Evolutionary conservation across 140 eudicot species (phyloP).

Genomic region (Stevia rebaudiana): DNA sequence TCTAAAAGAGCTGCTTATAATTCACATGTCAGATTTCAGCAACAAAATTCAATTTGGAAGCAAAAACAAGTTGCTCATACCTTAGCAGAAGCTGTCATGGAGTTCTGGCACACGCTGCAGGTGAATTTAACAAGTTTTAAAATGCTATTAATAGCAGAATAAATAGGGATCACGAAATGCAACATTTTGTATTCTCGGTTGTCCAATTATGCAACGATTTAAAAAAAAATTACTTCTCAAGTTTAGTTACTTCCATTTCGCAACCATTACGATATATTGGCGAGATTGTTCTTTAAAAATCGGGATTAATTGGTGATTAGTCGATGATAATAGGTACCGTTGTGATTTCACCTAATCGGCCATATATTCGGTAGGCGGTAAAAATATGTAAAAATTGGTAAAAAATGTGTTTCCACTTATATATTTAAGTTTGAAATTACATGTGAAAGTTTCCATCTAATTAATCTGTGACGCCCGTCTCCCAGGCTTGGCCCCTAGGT

Average conservation of each 20-base stretch:
- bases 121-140: conserved; percentile 22
- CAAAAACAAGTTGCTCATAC: conserved; percentile 57
- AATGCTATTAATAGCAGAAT: not conserved
- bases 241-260: not conserved
- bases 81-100: conserved; percentile 73
- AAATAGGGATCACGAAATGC: not conserved
- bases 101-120: conserved; percentile 78
- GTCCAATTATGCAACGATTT: not conserved
- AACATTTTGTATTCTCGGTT: not conserved
- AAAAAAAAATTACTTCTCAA: not conserved
- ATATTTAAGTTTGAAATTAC: no score
- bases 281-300: no score
- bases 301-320: no score
- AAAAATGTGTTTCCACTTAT: no score
- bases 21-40: conserved; percentile 47
- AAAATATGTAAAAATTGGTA: no score
- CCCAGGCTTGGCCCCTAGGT: no score
- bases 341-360: no score
- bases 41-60: conserved; percentile 28
- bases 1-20: conserved; percentile 47
- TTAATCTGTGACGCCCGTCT: no score
- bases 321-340: no score
- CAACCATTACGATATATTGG: not conserved
- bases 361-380: no score
- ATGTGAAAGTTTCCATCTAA: no score